These are phyloP conservation scores for Spergularia azorica DNA, from an alignment of 179 eudicot species.

Conservation along the genomic window DNA sequence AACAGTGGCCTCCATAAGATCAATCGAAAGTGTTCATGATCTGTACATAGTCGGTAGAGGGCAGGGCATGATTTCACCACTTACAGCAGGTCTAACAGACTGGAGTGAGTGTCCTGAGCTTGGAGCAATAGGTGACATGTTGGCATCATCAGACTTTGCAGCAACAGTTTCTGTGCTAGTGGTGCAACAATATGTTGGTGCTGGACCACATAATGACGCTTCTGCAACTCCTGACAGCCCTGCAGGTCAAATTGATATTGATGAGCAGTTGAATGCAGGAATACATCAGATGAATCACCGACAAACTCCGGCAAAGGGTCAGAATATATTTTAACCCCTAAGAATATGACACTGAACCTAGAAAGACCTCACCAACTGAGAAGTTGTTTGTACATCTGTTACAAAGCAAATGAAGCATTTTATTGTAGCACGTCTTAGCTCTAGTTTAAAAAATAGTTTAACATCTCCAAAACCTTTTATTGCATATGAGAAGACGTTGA, in stretches of 20 bases:
- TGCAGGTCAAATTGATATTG: conserved; percentile 15
- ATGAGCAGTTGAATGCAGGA: conserved; percentile 27
- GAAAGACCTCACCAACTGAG: conserved; percentile 3
- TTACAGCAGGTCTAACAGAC: conserved; percentile 42
- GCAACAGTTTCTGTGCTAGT: conserved; percentile 47
- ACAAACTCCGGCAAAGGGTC: conserved; percentile 21
- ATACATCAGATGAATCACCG: conserved; percentile 23
- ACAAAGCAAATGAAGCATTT: conserved; percentile 4
- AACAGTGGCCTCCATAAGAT: conserved; percentile 42
- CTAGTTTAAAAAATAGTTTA: conserved; percentile 5
- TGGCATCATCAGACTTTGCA: conserved; percentile 47
- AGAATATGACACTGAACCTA: background rate
- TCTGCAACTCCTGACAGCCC: conserved; percentile 36
- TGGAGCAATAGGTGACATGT: conserved; percentile 52
- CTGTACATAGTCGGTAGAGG: conserved; percentile 48
- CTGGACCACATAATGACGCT: conserved; percentile 34
- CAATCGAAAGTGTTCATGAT: conserved; percentile 43
- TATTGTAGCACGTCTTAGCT: background rate
- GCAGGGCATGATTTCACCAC: conserved; percentile 37
- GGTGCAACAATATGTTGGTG: conserved; percentile 47
- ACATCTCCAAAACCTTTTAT: conserved; percentile 1
- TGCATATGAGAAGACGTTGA: background rate
- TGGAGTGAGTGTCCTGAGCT: conserved; percentile 64
- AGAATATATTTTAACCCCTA: conserved; percentile 19
- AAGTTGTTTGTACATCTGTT: background rate